Percentiles rank a stretch among this genome's conserved stretches.
Evolutionary conservation across 2,329 filamentous ascomycete species (phyloP).

Genomic region (Beauveria sp.): DNA sequence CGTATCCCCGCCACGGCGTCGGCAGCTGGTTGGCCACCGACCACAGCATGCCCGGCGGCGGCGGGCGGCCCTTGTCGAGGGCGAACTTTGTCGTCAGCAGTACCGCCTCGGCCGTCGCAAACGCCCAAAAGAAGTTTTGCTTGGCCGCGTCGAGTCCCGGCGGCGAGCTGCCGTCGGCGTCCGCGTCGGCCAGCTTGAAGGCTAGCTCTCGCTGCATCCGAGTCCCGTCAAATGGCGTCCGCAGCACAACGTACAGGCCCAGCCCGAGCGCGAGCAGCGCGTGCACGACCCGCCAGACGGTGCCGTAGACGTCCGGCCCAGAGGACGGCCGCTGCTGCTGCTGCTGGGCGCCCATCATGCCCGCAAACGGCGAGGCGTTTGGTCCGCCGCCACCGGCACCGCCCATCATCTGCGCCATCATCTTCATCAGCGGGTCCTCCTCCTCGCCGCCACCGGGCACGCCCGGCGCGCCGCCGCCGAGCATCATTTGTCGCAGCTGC

Average conservation of each 20-base stretch:
- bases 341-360: slow-evolving; percentile 33
- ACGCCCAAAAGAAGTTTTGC: slow-evolving; percentile 64
- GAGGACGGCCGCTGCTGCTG: slow-evolving; percentile 28
- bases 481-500: slow-evolving; percentile 59
- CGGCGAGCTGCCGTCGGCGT: neutral
- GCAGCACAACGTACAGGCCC: slow-evolving; percentile 61
- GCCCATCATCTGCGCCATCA: slow-evolving; percentile 67
- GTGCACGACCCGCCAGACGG: slow-evolving; percentile 67
- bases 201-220: slow-evolving; percentile 49
- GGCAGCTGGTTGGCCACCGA: slow-evolving; percentile 60
- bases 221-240: slow-evolving; percentile 62
- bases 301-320: slow-evolving; percentile 29
- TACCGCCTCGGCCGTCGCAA: slow-evolving; percentile 67
- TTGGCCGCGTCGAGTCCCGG: slow-evolving; percentile 24
- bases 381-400: slow-evolving; percentile 26
- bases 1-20: slow-evolving; percentile 52
- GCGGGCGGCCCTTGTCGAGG: slow-evolving; percentile 52
- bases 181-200: slow-evolving; percentile 11
- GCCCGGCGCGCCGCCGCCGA: slow-evolving; percentile 40
- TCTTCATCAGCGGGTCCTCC: slow-evolving; percentile 39
- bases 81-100: slow-evolving; percentile 66
- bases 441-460: slow-evolving; percentile 14
- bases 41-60: slow-evolving; percentile 55
- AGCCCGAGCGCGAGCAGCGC: slow-evolving; percentile 63
- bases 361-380: slow-evolving; percentile 27